phyloP scores from a whole-genome alignment of 2,329 filamentous ascomycete species.

The Cladophialophora carrionii region DNA sequence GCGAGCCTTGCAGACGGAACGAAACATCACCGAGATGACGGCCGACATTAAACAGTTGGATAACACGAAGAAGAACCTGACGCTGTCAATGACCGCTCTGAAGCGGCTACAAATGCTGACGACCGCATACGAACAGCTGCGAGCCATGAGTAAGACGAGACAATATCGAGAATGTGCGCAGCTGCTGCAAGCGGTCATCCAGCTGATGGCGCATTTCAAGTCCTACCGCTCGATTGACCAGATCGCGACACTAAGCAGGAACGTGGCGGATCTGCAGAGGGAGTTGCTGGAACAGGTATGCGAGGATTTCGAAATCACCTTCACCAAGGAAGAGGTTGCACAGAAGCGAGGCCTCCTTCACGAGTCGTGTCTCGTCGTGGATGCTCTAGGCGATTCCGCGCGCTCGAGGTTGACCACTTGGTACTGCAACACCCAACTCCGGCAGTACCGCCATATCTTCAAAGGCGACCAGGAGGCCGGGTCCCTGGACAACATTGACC shows the following conservation, averaged over 20 bases:
- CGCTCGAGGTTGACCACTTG: slow-evolving; percentile 81
- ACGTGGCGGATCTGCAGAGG: slow-evolving; percentile 89
- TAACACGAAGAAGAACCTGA: slow-evolving; percentile 93
- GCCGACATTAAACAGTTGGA: slow-evolving; percentile 97
- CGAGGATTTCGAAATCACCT: slow-evolving; percentile 95
- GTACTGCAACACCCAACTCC: slow-evolving; percentile 96
- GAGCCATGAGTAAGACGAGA: slow-evolving; percentile 76
- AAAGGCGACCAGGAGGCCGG: slow-evolving; percentile 95
- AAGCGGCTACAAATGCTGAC: slow-evolving; percentile 98
- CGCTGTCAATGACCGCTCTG: slow-evolving; percentile 94
- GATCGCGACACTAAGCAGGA: slow-evolving; percentile 88
- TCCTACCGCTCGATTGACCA: slow-evolving; percentile 97
- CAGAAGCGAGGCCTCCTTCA: slow-evolving; percentile 70
- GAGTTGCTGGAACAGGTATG: slow-evolving; percentile 97
- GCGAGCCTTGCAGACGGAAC: slow-evolving; percentile 87
- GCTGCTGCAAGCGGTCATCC: slow-evolving; percentile 88
- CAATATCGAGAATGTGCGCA: slow-evolving; percentile 96
- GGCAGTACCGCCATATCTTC: slow-evolving; percentile 95
- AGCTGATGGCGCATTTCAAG: slow-evolving; percentile 98
- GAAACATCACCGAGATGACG: slow-evolving; percentile 97
- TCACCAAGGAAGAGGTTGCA: slow-evolving; percentile 81
- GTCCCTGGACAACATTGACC: slow-evolving; percentile 92
- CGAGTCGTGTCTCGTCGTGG: slow-evolving; percentile 91
- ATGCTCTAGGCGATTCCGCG: slow-evolving; percentile 87
- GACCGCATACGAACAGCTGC: slow-evolving; percentile 95